Base-by-base conservation (phyloP, 306 rosid species). In the Crataegus laevigata region DNA sequence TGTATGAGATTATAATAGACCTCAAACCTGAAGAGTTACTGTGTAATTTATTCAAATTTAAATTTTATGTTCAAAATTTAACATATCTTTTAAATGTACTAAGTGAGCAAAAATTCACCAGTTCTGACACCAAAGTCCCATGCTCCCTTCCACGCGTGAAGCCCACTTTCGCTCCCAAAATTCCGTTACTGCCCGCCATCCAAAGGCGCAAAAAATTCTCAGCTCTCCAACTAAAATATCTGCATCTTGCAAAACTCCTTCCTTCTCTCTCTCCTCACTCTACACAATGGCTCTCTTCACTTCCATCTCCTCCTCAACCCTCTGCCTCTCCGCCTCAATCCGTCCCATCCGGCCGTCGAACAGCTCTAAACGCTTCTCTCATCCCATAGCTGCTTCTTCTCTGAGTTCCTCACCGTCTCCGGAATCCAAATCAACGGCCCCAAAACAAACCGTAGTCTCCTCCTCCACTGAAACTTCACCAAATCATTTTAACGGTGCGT, bases 241-340 rank as follows among this genome's bases (percentile, higher is more conserved):
- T 42, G 50, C 47, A 15, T 45, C 50, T 57, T 65, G 66, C 40
- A 38, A 15, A 25, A 13, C 63, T 66, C 51, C 42, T 43, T 10
- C 36, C 19, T 30, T 68, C 82, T 34, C 68, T 17, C 51, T 76
- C 21, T 58, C 73, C 45, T 2, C 45, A 3, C 38, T 34, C 47
- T 2, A 43, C 61, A 19, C 78, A 55, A 94, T 94, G 98, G 97
- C 97, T 79, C 76, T 90, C 66, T 80, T 78, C 77, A 73, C 89
- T 64, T 72, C 88, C n/a, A 55, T 85, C 70, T 82, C 90, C 51
- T 24, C 77, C 24, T 50, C 21, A 50, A 50, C 54, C 54, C 54
- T 50, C 54, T 17, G 21, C 54, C 8, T 50, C 54, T 50, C 54
- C 8, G 1, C 21, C 21, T 18, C 54, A 50, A 67, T 76, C 25